These are phyloP conservation scores for Lineolata rhizophorae DNA, from an alignment of 495 filamentous ascomycete species.

Conservation along the genomic window DNA sequence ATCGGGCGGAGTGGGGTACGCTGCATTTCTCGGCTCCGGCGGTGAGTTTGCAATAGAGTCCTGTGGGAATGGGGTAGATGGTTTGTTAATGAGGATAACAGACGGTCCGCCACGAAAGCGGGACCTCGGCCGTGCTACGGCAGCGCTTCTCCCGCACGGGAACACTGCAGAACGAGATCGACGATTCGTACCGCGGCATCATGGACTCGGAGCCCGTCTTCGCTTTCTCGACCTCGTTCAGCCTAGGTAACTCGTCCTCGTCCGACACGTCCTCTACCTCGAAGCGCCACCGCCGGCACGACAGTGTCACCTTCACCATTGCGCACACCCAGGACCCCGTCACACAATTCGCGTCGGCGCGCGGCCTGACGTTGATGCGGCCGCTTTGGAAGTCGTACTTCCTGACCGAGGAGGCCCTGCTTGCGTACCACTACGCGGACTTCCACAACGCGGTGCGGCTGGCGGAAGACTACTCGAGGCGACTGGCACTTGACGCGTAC, in stretches of 20 bases:
- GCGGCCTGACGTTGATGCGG: conserved; percentile 62
- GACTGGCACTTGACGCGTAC: conserved; percentile 54
- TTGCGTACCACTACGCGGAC: conserved; percentile 20
- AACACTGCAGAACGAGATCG: conserved; percentile 40
- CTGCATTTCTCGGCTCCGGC: conserved; percentile 56
- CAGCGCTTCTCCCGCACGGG: conserved; percentile 50
- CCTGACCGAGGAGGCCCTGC: conserved; percentile 8
- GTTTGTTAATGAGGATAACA: conserved; percentile 8
- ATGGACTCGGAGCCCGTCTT: conserved; percentile 79
- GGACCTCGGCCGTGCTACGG: conserved; percentile 45
- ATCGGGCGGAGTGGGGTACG: conserved; percentile 78
- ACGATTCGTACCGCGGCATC: conserved; percentile 42
- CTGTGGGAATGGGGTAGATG: neutral
- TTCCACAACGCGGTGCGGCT: conserved; percentile 14
- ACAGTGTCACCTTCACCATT: conserved; percentile 59
- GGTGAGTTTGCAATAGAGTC: conserved; percentile 15
- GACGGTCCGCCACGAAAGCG: conserved; percentile 44
- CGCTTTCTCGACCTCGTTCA: conserved; percentile 70
- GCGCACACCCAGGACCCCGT: conserved; percentile 69
- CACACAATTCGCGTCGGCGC: conserved; percentile 63
- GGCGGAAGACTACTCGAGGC: conserved; percentile 45
- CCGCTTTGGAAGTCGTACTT: conserved; percentile 58
- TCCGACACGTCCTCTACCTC: conserved; percentile 1
- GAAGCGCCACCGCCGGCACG: no score
- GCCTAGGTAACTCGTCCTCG: conserved; percentile 9